These are phyloP conservation scores for Entoloma clypeatum DNA, from an alignment of 1,284 basidiomycete genomes.

Conservation along the genomic window DNA sequence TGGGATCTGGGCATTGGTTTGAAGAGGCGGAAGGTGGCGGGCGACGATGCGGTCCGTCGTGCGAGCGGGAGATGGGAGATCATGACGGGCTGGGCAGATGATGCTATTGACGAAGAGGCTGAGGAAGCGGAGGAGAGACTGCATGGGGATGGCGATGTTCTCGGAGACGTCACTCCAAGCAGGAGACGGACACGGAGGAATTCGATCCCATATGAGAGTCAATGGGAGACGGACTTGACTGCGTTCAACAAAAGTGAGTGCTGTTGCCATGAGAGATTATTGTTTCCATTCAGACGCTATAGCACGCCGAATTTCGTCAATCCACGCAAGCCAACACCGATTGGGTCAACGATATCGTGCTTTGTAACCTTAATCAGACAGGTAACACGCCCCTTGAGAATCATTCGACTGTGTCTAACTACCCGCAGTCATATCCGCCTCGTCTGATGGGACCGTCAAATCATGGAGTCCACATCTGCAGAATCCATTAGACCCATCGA, in stretches of 20 bases:
- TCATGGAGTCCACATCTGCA: slow-evolving; percentile 87
- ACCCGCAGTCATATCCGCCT: slow-evolving; percentile 62
- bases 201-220: slow-evolving; percentile 59
- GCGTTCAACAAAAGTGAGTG: slow-evolving; percentile 47
- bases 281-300: slow-evolving; percentile 5
- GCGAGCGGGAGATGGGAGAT: slow-evolving; percentile 60
- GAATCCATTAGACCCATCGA: slow-evolving; percentile 50
- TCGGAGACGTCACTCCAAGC: slow-evolving; percentile 62
- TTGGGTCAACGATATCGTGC: slow-evolving; percentile 94
- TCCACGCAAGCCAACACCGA: slow-evolving; percentile 85
- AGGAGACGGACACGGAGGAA: slow-evolving; percentile 34
- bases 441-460: slow-evolving; percentile 93
- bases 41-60: slow-evolving; percentile 25
- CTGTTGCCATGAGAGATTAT: not conserved
- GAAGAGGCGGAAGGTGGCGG: slow-evolving; percentile 31
- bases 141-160: slow-evolving; percentile 65
- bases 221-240: slow-evolving; percentile 73
- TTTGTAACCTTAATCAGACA: slow-evolving; percentile 93
- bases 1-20: slow-evolving; percentile 86
- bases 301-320: slow-evolving; percentile 72
- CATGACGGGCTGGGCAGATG: slow-evolving; percentile 79
- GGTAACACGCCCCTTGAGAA: slow-evolving; percentile 39
- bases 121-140: slow-evolving; percentile 48
- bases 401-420: not conserved
- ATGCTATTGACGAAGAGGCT: slow-evolving; percentile 57